Evolutionary conservation across 2,329 filamentous ascomycete species (phyloP), one percentile per base, ranked within the genome.

Genomic region (Zymoseptoria pseudotritici): DNA sequence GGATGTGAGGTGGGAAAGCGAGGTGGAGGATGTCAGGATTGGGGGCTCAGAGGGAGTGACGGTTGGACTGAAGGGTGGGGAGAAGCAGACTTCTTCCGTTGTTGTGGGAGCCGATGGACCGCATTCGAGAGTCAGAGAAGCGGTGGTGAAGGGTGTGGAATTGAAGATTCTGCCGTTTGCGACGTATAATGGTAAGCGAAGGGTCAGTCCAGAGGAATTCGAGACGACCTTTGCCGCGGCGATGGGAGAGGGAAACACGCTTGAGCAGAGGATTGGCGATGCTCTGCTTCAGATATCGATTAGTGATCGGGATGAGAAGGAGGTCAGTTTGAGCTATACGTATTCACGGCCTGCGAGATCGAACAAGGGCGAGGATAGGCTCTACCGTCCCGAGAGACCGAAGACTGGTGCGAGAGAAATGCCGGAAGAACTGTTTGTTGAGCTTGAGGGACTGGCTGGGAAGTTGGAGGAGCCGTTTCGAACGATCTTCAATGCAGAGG

Each of bases 91-190:
- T 7, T 63, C 58, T 20, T 59, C 63, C 1, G 53, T 70, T n/a
- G 61, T 76, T 0, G 58, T 77, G 26, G 76, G 66, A 2, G 69
- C 70, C 1, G 76, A 78, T 58, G 76, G 76, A 5, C 66, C 69
- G 1, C 75, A 78, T 59, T 77, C 76, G 1, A 26, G 42, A 2
- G 49, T 73, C 1, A 68, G 74, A 26, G 68, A 69, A 21, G 57
- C 65, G 1, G 52, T 76, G 6, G 49, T 69, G 1, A 66, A 71
- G 0, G 54, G 64, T 2, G 63, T 63, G 9, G 53, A 68, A 9
- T 69, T 72, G 2, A 66, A 67, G 2, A 66, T 77, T 8, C 56
- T 76, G 10, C 75, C 75, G 0, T 77, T 69, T 57, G 71, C 74
- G 1, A 75, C 70, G 1, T 76, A 72, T 59, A 76, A 67, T 60